Percentiles rank a stretch among this genome's conserved stretches.
Evolutionary conservation across 192 early-diverging fungal genomes (phyloP).

Genomic region (Chytriomyces sp.): DNA sequence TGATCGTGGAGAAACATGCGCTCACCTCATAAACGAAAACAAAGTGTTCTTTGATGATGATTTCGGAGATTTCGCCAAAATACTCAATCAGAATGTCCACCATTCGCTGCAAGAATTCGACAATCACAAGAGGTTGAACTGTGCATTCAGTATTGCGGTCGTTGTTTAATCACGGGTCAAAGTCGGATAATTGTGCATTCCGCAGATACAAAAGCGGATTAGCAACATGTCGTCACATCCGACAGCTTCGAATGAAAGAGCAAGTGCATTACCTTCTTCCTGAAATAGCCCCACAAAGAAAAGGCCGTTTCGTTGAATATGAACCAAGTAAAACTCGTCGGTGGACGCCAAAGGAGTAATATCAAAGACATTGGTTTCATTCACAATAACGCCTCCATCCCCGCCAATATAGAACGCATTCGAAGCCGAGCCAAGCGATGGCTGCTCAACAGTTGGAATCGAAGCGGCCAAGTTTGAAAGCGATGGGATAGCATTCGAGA

Average conservation of each 20-base stretch:
- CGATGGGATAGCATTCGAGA: conserved; percentile 17
- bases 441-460: conserved; percentile 41
- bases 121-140: conserved; percentile 82
- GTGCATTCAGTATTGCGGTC: not conserved
- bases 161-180: not conserved
- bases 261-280: conserved; percentile 66
- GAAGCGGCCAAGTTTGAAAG: conserved; percentile 35
- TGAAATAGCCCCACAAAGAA: conserved; percentile 78
- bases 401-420: conserved; percentile 32
- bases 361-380: conserved; percentile 41
- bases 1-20: not conserved
- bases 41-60: conserved; percentile 90
- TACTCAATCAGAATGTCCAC: conserved; percentile 83
- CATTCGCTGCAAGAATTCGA: conserved; percentile 85
- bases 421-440: conserved; percentile 26
- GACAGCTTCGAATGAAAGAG: not conserved
- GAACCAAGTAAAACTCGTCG: conserved; percentile 67
- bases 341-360: conserved; percentile 69
- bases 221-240: not conserved
- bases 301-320: conserved; percentile 71
- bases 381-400: conserved; percentile 33
- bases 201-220: not conserved
- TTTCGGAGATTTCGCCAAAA: conserved; percentile 80
- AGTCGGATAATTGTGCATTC: not conserved
- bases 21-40: conserved; percentile 82